Evolutionary conservation across 352 stramenopile species (phyloP).

Genomic region (Phytopythium cucurbitacearum): DNA sequence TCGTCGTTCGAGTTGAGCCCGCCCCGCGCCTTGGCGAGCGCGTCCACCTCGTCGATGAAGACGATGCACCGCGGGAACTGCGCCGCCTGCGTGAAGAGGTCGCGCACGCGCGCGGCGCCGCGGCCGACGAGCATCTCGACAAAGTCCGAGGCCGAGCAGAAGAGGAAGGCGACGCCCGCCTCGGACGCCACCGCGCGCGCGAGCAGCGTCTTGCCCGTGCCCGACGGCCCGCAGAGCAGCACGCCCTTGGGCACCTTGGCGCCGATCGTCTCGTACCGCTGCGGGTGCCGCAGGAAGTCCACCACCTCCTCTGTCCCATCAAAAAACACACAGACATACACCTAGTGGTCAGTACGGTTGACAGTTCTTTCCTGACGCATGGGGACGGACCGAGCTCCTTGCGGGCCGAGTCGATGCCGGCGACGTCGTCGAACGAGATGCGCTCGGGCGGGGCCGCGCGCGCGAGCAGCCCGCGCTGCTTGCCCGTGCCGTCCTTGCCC

Average conservation of each 20-base stretch:
- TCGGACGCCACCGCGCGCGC: slow-evolving; percentile 91
- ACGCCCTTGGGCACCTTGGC: slow-evolving; percentile 92
- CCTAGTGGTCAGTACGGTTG: background rate
- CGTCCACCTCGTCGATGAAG: slow-evolving; percentile 98
- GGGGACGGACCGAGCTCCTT: slow-evolving; percentile 70
- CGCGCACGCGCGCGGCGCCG: slow-evolving; percentile 90
- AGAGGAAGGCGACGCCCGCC: slow-evolving; percentile 93
- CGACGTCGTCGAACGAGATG: slow-evolving; percentile 92
- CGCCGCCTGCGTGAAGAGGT: slow-evolving; percentile 92
- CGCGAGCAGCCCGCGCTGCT: slow-evolving; percentile 23
- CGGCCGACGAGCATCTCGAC: slow-evolving; percentile 96
- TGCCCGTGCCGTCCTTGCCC: slow-evolving; percentile 65
- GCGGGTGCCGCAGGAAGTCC: slow-evolving; percentile 91
- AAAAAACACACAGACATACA: slow-evolving; percentile 3
- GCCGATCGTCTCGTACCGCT: slow-evolving; percentile 91
- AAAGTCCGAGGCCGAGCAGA: slow-evolving; percentile 96
- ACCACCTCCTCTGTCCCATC: slow-evolving; percentile 83
- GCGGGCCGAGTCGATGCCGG: slow-evolving; percentile 92
- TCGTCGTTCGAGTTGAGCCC: slow-evolving; percentile 93
- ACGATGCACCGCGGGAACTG: slow-evolving; percentile 96
- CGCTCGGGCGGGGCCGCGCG: slow-evolving; percentile 19
- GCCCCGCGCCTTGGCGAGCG: slow-evolving; percentile 83
- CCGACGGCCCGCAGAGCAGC: slow-evolving; percentile 92
- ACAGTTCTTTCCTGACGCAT: background rate
- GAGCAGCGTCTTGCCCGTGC: slow-evolving; percentile 94